Evolutionary conservation across 169 alveolate genomes (phyloP).

Genomic region (Plasmodium sp.): DNA sequence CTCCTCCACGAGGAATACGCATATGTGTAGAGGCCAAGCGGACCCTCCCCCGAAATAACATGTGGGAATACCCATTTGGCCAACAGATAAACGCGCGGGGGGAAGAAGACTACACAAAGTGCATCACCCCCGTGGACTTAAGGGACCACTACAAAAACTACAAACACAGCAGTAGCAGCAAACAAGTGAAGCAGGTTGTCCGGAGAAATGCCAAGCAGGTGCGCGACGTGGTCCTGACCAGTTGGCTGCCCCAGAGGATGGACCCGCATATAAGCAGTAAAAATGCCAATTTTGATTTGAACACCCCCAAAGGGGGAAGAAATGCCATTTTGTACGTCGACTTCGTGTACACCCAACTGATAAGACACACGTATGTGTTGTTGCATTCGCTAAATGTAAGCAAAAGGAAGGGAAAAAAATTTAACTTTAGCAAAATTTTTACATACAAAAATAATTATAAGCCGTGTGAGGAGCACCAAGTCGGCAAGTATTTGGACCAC

Average conservation of each 20-base stretch:
- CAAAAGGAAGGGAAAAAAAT: constrained; percentile 2
- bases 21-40: not conserved
- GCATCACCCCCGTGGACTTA: constrained; percentile 14
- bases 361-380: constrained; percentile 24
- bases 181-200: not conserved
- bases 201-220: constrained; percentile 48
- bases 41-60: not conserved
- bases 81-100: not conserved
- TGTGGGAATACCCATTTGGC: not conserved
- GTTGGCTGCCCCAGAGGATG: not conserved
- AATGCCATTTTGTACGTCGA: not conserved
- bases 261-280: not conserved
- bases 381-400: not conserved
- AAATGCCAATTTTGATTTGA: not conserved
- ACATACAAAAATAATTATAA: constrained; percentile 31
- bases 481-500: not conserved
- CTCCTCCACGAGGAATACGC: not conserved
- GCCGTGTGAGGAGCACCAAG: not conserved
- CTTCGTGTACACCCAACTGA: constrained; percentile 16
- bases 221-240: constrained; percentile 6
- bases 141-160: constrained; percentile 2
- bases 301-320: not conserved
- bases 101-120: not conserved
- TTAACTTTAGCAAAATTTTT: constrained; percentile 25
- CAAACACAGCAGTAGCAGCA: not conserved